phyloP scores from a whole-genome alignment of 2,329 filamentous ascomycete genomes.

The Sporothrix sp. region DNA sequence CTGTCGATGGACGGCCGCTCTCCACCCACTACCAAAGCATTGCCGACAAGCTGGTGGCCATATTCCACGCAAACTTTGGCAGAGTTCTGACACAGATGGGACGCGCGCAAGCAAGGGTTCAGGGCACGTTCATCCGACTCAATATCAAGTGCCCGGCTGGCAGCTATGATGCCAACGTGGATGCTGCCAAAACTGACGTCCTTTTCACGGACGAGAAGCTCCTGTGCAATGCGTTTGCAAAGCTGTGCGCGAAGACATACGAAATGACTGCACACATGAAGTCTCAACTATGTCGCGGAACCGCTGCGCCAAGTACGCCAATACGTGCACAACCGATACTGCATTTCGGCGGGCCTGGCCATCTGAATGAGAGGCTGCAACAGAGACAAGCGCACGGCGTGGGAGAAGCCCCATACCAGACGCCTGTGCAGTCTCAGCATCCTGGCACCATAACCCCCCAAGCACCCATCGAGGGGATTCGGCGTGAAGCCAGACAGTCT shows the following conservation, averaged over 20 bases:
- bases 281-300: not conserved
- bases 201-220: constrained; percentile 49
- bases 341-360: not conserved
- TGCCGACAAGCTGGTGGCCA: constrained; percentile 47
- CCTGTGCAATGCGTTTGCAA: constrained; percentile 37
- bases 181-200: constrained; percentile 63
- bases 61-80: constrained; percentile 43
- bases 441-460: too few relatives aligned
- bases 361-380: not conserved
- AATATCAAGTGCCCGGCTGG: constrained; percentile 51
- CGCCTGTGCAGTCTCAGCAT: not conserved
- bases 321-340: not conserved
- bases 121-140: constrained; percentile 52
- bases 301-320: not conserved
- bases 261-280: not conserved
- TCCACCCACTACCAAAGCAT: constrained; percentile 42
- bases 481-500: not conserved
- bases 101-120: constrained; percentile 20
- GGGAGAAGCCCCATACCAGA: not conserved
- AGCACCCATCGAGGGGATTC: too few relatives aligned
- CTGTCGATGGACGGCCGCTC: constrained; percentile 59
- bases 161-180: constrained; percentile 63
- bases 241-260: constrained; percentile 26
- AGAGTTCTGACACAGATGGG: constrained; percentile 18
- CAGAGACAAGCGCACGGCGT: not conserved